Evolutionary conservation across 1,284 basidiomycete species (phyloP), one percentile per base, ranked within the genome.

Genomic region (Phellopilus nigrolimitatus): DNA sequence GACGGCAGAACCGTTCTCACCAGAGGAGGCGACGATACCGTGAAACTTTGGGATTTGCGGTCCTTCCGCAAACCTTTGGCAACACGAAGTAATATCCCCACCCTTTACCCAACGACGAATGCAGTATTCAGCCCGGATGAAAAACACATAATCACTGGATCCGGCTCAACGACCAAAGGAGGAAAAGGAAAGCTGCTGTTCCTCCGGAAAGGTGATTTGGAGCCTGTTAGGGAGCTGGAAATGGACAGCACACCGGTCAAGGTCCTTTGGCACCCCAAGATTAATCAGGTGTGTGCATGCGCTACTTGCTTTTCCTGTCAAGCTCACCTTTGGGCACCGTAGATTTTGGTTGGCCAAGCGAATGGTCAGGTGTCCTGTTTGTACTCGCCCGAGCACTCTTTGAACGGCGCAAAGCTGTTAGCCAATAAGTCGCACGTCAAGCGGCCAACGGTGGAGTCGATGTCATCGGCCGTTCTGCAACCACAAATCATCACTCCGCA

Each of bases 21-120:
- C 2, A 76, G 97, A 57, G 93, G 94, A 19, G 90, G 88, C 1
- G 97, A 99, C 69, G 86, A 92, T 61, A 95, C 91, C 0, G 86
- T 98, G 46, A 99, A 98, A 70, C 67, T 98, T 37, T 99, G 97
- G 95, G 95, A 99, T 66, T 68, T 91, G 21, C 82, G 91, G 52
- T 75, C 81, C 3, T 88, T 98, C 73, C 91, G 89, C 65, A 90
- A 88, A 64, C 92, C 97, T 0, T 64, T 97, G 17, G 81, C 78
- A 2, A 76, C 76, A n/a, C 75, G 73, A 56, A 66, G 72, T 10
- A 80, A 75, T 36, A 68, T 94, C 31, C 75, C 78, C n/a, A 91
- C 88, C 17, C 68, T 89, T 42, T 97, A 97, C 68, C 86, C 90
- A 3, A 84, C 90, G 59, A 95, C 94, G 19, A 95, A 95, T 66